Evolutionary conservation across 306 rosid genomes (phyloP).

Genomic region (Castanopsis chinensis): DNA sequence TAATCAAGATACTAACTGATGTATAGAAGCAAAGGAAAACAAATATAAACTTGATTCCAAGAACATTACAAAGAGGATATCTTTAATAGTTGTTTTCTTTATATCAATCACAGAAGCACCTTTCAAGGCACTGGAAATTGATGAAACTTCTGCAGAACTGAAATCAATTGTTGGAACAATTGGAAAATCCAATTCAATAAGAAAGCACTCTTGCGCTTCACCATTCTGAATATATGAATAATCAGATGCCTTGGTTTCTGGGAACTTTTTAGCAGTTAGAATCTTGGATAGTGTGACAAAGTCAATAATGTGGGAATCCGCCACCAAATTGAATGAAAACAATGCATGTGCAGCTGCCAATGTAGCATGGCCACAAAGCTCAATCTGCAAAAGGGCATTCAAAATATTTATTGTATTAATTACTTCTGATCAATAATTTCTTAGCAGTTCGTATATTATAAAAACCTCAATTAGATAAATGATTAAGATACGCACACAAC

Average conservation of each 20-base stretch:
- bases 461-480: background rate
- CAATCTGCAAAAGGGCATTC: conserved; percentile 40
- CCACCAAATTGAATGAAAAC: conserved; percentile 41
- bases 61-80: conserved; percentile 50
- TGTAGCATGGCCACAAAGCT: conserved; percentile 89
- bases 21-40: background rate
- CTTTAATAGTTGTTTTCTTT: conserved; percentile 18
- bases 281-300: conserved; percentile 63
- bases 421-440: too few species aligned
- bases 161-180: conserved; percentile 29
- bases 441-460: too few species aligned
- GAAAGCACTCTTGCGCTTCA: conserved; percentile 23
- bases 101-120: conserved; percentile 47
- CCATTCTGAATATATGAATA: conserved; percentile 21
- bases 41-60: background rate
- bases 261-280: conserved; percentile 42
- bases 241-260: background rate
- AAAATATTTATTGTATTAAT: background rate
- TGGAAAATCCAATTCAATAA: conserved; percentile 55
- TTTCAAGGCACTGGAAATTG: conserved; percentile 41
- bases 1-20: background rate
- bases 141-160: conserved; percentile 28
- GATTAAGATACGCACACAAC: background rate
- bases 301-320: conserved; percentile 38
- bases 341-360: conserved; percentile 63